Base-by-base conservation (phyloP, 768 basidiomycete genomes). In the Pleurotus sapidus region DNA sequence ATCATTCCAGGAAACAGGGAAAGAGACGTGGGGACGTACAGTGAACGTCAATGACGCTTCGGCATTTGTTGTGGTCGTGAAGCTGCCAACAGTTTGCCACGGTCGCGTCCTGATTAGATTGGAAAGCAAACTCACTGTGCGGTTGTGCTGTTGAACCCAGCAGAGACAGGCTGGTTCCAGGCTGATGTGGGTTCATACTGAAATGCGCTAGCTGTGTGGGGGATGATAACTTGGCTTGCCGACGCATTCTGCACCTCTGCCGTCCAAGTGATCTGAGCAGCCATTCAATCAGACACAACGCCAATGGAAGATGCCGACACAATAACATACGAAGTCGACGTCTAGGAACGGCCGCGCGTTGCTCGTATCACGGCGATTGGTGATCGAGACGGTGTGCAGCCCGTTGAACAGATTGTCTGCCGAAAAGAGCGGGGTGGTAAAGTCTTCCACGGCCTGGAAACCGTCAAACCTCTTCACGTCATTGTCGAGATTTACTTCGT, bases 401-500 rank as follows among this genome's bases (percentile, higher is more conserved):
- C 50, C 57, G 20, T 42, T 14, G 23, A 39, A 8, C 17, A 58
- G 43, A n/a, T 58, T 58, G n/a, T 23, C 15, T 6, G 57, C 51
- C 11, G 49, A 37, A 38, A 54, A 58, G 24, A 58, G 30, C 11
- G 53, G 43, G n/a, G 38, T 46, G 17, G 54, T 14, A 25, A 58
- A 58, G 12, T 45, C 17, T 8, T 24, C 7, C 15, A 46, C 45
- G 11, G n/a, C 14, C 8, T 42, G 46, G 18, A 27, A 37, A 4
- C 55, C 55, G 8, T 56, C 24, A 20, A 27, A n/a, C 7, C 11
- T 40, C 20, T n/a, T 34, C 5, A 46, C 30, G n/a, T 12, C 43
- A n/a, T 51, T 51, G 30, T 58, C 57, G 37, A 58, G 53, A 18
- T 45, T 46, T 23, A 58, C 34, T 7, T 45, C 42, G 57, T 55